These are phyloP conservation scores for Trametes cubensis DNA, from an alignment of 768 basidiomycete species.

Conservation along the genomic window DNA sequence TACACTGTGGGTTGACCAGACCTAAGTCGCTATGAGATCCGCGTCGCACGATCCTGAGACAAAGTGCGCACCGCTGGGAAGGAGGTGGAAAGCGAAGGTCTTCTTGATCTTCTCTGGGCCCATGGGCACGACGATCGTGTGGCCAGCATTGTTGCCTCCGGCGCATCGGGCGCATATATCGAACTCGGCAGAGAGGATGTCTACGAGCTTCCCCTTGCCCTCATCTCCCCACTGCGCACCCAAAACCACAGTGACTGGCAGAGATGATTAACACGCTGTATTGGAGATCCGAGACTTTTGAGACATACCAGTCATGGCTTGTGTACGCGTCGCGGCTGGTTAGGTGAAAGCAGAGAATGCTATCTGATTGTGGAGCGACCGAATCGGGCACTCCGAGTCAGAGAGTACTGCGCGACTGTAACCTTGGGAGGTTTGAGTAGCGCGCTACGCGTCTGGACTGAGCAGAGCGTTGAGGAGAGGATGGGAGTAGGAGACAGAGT, in stretches of 20 bases:
- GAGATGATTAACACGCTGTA: not conserved
- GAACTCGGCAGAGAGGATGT: slow-evolving; percentile 86
- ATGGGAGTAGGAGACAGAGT: slow-evolving; percentile 16
- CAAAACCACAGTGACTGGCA: slow-evolving; percentile 70
- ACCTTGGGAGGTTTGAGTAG: not conserved
- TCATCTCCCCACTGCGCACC: slow-evolving; percentile 94
- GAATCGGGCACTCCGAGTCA: slow-evolving; percentile 1
- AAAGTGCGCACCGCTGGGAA: slow-evolving; percentile 80
- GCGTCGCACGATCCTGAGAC: not conserved
- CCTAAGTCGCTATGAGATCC: slow-evolving; percentile 38
- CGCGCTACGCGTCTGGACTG: too few species aligned
- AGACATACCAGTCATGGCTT: slow-evolving; percentile 12
- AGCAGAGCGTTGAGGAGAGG: not conserved
- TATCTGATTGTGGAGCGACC: slow-evolving; percentile 9
- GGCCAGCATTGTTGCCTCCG: slow-evolving; percentile 98
- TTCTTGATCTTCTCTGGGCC: slow-evolving; percentile 71
- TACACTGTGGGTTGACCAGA: slow-evolving; percentile 83
- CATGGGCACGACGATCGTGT: slow-evolving; percentile 89
- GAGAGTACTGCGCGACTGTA: not conserved
- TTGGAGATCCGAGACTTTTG: not conserved
- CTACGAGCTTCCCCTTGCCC: slow-evolving; percentile 95
- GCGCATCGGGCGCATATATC: slow-evolving; percentile 97
- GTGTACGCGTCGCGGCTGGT: not conserved
- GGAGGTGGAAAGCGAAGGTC: slow-evolving; percentile 92
- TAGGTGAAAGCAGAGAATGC: not conserved